Conservation (phyloP, 2,329 filamentous ascomycete genomes). For the Pseudomassariella vexata region DNA sequence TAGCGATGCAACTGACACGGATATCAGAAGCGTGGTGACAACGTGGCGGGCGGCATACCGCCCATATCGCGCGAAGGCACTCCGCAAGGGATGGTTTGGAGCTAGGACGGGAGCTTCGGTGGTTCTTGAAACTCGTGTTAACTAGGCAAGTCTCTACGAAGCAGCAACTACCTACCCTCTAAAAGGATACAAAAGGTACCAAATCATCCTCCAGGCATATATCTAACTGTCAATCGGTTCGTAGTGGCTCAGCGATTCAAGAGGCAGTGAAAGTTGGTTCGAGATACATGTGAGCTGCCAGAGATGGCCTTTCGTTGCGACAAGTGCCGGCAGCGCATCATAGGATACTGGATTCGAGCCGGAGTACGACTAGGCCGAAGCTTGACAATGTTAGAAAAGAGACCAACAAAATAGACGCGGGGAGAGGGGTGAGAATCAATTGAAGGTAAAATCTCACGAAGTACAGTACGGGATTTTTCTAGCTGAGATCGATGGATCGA, state of each 20-base stretch:
- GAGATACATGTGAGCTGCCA: no score
- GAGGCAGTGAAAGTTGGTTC: neutral
- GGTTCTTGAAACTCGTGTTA: conserved; percentile 45
- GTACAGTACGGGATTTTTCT: no score
- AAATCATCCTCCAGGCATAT: conserved; percentile 52
- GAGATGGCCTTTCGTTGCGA: conserved; percentile 4
- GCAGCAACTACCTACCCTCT: conserved; percentile 55
- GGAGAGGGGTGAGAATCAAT: no score
- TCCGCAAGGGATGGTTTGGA: conserved; percentile 59
- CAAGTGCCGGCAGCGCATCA: no score
- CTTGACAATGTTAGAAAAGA: no score
- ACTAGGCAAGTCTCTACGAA: conserved; percentile 6
- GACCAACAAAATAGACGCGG: no score
- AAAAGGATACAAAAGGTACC: conserved; percentile 72
- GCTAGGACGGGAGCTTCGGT: conserved; percentile 65
- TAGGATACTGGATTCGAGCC: no score
- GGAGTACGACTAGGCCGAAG: no score
- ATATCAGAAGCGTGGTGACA: conserved; percentile 65
- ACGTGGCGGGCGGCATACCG: conserved; percentile 68
- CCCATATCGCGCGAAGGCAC: conserved; percentile 62
- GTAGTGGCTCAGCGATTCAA: neutral
- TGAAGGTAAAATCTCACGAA: no score
- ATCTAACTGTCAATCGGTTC: conserved; percentile 2
- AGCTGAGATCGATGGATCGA: no score
- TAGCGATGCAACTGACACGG: conserved; percentile 63